Conservation (phyloP, 352 stramenopile genomes). For the Phytophthora quininea region DNA sequence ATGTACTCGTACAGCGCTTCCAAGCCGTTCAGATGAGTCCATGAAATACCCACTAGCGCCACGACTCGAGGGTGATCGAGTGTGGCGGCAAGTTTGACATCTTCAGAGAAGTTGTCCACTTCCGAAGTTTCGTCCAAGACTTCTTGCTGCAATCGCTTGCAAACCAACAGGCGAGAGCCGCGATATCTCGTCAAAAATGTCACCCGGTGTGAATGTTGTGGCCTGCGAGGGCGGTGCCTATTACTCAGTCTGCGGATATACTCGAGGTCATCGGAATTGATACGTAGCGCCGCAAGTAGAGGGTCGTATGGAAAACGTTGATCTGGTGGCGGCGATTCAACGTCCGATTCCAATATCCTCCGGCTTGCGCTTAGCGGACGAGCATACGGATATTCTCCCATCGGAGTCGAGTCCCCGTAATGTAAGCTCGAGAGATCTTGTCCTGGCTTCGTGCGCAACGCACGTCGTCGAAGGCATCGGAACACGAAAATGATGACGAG, state of each 20-base stretch:
- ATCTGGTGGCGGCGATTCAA: background rate
- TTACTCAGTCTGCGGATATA: slow-evolving; percentile 40
- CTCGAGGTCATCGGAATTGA: slow-evolving; percentile 49
- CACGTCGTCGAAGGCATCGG: slow-evolving; percentile 24
- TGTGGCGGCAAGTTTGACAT: slow-evolving; percentile 49
- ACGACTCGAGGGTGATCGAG: slow-evolving; percentile 57
- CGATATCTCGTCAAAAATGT: slow-evolving; percentile 50
- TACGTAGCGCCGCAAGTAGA: slow-evolving; percentile 18
- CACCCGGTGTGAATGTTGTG: slow-evolving; percentile 12
- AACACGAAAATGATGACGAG: slow-evolving; percentile 25
- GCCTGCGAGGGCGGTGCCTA: slow-evolving; percentile 11
- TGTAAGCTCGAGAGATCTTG: slow-evolving; percentile 17
- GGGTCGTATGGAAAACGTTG: slow-evolving; percentile 12
- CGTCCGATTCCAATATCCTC: slow-evolving; percentile 12
- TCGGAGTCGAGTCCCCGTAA: slow-evolving; percentile 16
- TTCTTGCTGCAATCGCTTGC: slow-evolving; percentile 49
- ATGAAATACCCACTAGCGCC: slow-evolving; percentile 51
- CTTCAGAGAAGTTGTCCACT: slow-evolving; percentile 38
- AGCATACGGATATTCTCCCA: slow-evolving; percentile 1
- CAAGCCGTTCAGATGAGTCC: slow-evolving; percentile 48
- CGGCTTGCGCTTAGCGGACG: slow-evolving; percentile 7
- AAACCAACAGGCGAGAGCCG: slow-evolving; percentile 32
- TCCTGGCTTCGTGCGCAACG: slow-evolving; percentile 8
- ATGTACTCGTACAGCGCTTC: slow-evolving; percentile 74
- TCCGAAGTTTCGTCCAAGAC: slow-evolving; percentile 31